Evolutionary conservation across 805 yeast genomes (phyloP).

Genomic region (Yarrowia divulgata): DNA sequence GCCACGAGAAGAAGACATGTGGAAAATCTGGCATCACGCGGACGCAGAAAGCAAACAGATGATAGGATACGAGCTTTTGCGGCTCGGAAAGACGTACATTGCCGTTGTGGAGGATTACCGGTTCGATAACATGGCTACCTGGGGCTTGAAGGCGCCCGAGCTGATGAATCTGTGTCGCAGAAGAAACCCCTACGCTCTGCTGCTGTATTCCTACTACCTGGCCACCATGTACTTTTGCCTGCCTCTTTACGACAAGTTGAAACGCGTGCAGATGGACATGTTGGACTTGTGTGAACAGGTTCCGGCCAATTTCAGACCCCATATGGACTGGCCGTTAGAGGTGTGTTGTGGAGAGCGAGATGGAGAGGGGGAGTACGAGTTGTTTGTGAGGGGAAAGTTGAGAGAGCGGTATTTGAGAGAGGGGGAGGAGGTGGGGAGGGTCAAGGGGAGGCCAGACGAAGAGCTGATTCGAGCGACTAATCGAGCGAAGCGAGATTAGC

Average conservation of each 20-base stretch:
- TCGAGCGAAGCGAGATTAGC: too few relatives aligned
- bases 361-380: background rate
- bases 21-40: conserved; percentile 14
- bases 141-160: background rate
- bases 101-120: background rate
- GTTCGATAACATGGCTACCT: conserved; percentile 1
- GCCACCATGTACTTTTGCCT: background rate
- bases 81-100: background rate
- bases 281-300: background rate
- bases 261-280: background rate
- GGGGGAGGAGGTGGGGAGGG: background rate
- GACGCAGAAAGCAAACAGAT: background rate
- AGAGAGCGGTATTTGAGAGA: background rate
- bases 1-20: conserved; percentile 20
- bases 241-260: background rate
- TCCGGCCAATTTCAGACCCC: background rate
- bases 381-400: background rate
- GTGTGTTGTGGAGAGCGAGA: background rate
- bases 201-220: background rate
- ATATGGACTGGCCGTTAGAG: conserved; percentile 26
- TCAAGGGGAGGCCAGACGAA: background rate
- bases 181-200: conserved; percentile 6
- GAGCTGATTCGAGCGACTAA: background rate
- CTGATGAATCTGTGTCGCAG: background rate
- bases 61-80: conserved; percentile 5